Evolutionary conservation across 768 basidiomycete species (phyloP), one percentile per base, ranked within the genome.

Genomic region (Imleria badia): DNA sequence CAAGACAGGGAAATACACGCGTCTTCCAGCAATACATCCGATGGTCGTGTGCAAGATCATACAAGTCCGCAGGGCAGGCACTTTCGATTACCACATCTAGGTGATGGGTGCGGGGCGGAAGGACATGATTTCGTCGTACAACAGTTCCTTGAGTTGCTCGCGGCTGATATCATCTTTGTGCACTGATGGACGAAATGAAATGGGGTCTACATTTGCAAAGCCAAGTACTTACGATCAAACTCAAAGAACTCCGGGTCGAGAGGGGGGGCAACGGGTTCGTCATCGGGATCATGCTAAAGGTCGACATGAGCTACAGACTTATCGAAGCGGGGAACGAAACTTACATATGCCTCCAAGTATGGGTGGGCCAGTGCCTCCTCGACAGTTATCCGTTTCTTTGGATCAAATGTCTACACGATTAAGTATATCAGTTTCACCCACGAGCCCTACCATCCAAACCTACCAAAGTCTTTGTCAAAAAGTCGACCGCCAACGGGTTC

Each of bases 231-330:
- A 91, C 89, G 74, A 71, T 99, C 97, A 69, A 98, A 98, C 66
- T 96, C 94, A 72, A 99, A 99, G 79, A 98, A 99, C 61, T 89
- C 87, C 5, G 94, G 89, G 60, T 92, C 91, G 45, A 99, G 85
- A n/a, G 96, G 95, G 6, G 94, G 89, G 1, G 95, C 95, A 22
- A 87, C 83, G 0, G 97, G 97, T 72, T 99, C 97, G 65, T 99
- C 97, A 46, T 96, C 93, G 2, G 95, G 93, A 67, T 97, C 94
- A 66, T 96, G 94, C 87, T 90, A 62, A 38, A 45, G 26, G 8
- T 48, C 15, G 3, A 54, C 11, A 42, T 66, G 12, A 62, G 59
- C 29, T 39, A 45, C 22, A 22, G 6, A 12, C 8, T 5, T 10
- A 17, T 49, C 35, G 35, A 51, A 41, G 23, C 34, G 34, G 46